These are phyloP conservation scores for Cryphonectria parasitica DNA, from an alignment of 2,329 filamentous ascomycete genomes.

Conservation along the genomic window DNA sequence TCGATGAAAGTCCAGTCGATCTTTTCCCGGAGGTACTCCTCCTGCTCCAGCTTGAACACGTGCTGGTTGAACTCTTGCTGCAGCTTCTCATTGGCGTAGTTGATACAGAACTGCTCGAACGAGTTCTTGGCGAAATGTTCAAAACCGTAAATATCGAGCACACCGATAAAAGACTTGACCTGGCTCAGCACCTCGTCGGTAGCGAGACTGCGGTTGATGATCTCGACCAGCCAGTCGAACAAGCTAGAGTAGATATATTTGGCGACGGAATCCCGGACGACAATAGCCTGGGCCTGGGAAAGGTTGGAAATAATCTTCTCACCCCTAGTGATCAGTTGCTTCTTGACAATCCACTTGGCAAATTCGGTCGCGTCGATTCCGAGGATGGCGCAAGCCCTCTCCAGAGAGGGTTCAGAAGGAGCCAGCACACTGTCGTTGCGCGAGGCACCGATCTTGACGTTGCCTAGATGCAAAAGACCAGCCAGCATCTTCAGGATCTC, in stretches of 20 bases:
- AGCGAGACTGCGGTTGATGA: constrained; percentile 88
- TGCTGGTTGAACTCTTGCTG: constrained; percentile 99
- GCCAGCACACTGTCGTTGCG: constrained; percentile 85
- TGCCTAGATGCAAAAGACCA: constrained; percentile 90
- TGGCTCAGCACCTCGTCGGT: constrained; percentile 83
- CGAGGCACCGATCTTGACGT: constrained; percentile 92
- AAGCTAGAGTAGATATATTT: constrained; percentile 99
- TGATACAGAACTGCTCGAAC: constrained; percentile 99
- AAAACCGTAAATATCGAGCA: constrained; percentile 98
- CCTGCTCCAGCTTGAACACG: constrained; percentile 98
- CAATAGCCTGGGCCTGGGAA: constrained; percentile 88
- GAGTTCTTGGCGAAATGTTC: constrained; percentile 99
- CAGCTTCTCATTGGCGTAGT: constrained; percentile 98
- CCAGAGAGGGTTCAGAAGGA: constrained; percentile 78
- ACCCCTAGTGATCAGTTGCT: constrained; percentile 92
- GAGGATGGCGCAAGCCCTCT: constrained; percentile 80
- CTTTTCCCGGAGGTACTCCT: constrained; percentile 93
- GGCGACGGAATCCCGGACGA: constrained; percentile 95
- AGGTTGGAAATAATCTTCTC: constrained; percentile 98
- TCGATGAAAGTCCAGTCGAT: constrained; percentile 99
- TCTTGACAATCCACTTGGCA: constrained; percentile 98
- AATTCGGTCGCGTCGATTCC: constrained; percentile 87
- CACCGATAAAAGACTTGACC: constrained; percentile 91
- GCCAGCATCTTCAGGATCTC: constrained; percentile 91
- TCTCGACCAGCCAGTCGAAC: constrained; percentile 99